Evolutionary conservation across 225 moss, liverwort and hornwort species (phyloP).

Genomic region (Lunularia cruciata): DNA sequence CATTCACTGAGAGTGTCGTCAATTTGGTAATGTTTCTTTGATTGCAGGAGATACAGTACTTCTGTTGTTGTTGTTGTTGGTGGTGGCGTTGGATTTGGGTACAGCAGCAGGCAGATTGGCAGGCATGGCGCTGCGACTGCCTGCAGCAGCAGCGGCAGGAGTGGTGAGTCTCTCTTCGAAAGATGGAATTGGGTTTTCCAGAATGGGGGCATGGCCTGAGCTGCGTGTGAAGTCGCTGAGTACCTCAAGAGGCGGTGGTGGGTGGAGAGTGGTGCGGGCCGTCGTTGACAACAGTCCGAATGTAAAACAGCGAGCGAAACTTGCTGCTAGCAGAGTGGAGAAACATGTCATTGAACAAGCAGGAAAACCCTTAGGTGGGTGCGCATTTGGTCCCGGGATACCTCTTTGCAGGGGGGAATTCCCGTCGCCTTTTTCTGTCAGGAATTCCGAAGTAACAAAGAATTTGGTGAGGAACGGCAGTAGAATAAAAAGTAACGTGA

Average conservation of each 20-base stretch:
- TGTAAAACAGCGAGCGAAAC: constrained; percentile 35
- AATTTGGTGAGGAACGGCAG: too few relatives aligned
- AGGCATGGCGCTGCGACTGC: constrained; percentile 41
- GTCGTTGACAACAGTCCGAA: constrained; percentile 37
- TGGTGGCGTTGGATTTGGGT: not conserved
- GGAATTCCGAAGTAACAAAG: too few relatives aligned
- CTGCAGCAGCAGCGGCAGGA: constrained; percentile 6
- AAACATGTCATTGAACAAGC: constrained; percentile 36
- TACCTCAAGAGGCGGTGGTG: constrained; percentile 1
- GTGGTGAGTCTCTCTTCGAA: not conserved
- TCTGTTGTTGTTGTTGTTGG: too few relatives aligned
- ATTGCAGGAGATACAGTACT: constrained; percentile 2
- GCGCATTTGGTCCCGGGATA: not conserved
- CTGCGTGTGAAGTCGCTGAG: not conserved
- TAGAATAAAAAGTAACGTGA: too few relatives aligned
- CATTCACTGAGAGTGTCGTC: too few relatives aligned
- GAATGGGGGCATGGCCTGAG: not conserved
- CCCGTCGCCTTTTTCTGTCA: too few relatives aligned
- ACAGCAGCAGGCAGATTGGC: constrained; percentile 20
- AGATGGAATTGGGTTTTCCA: not conserved
- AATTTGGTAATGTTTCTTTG: too few relatives aligned
- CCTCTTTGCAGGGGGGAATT: too few relatives aligned
- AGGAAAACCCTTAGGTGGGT: constrained; percentile 43
- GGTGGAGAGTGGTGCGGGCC: constrained; percentile 30
- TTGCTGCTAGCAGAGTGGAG: constrained; percentile 35